A percentile compares a stretch with the other conserved stretches of the same genome.
Evolutionary conservation across 2,329 filamentous ascomycete genomes (phyloP).

Genomic region (Hymenoscyphus fructigenus): DNA sequence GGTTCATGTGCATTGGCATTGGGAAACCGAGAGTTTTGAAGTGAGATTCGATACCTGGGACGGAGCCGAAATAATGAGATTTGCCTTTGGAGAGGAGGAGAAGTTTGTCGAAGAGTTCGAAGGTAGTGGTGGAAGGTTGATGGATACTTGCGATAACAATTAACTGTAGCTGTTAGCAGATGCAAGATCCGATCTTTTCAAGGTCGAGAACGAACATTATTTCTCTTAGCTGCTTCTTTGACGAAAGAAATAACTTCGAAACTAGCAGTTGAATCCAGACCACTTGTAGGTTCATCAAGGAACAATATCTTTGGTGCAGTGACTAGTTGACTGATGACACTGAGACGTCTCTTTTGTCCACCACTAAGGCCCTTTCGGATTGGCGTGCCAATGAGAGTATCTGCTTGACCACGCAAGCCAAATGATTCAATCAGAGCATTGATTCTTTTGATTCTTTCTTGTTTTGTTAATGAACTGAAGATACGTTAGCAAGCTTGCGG

Average conservation of each 20-base stretch:
- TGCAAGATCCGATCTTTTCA: no score
- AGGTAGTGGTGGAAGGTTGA: conserved; percentile 78
- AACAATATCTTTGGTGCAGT: conserved; percentile 80
- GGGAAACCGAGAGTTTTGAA: conserved; percentile 60
- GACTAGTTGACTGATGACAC: conserved; percentile 78
- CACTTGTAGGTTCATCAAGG: conserved; percentile 83
- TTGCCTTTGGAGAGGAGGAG: conserved; percentile 69
- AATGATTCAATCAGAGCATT: conserved; percentile 68
- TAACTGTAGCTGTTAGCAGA: conserved; percentile 46
- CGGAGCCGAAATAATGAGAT: conserved; percentile 70
- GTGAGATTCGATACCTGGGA: conserved; percentile 58
- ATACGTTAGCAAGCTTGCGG: conserved; percentile 2
- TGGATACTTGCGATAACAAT: conserved; percentile 82
- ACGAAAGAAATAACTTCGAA: conserved; percentile 71
- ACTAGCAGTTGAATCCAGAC: conserved; percentile 66
- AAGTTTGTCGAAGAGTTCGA: conserved; percentile 77
- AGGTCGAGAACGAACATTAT: conserved; percentile 54
- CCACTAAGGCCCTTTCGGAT: conserved; percentile 82
- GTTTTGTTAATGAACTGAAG: conserved; percentile 42
- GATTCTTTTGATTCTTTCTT: conserved; percentile 62
- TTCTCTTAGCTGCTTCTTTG: conserved; percentile 28
- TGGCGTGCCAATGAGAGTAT: conserved; percentile 76
- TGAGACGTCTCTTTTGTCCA: conserved; percentile 79
- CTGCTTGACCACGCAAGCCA: conserved; percentile 66
- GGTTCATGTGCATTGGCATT: conserved; percentile 71